Base-by-base conservation (phyloP, 805 yeast genomes). In the Yamadazyma akitaensis region DNA sequence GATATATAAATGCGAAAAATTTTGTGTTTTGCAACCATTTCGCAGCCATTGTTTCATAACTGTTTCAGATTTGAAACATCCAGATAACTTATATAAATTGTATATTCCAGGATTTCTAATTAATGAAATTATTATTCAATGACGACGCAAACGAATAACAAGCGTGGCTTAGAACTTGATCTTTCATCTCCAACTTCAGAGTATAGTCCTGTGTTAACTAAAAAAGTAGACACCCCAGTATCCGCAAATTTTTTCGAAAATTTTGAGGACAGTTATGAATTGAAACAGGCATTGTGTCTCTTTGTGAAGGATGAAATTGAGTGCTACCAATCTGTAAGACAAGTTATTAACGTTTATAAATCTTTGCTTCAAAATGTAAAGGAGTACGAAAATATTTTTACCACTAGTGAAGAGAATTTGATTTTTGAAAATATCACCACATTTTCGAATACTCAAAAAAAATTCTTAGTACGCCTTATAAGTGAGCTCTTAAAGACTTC, bases 341-440 rank as follows among this genome's bases (percentile, higher is more conserved):
- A 63, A 9, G 54, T 68, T 14, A 58, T 61, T 18, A 40, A 60
- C 5, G 61, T 73, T 0, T 70, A 65, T 42, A 55, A 69, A 9
- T 60, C 65, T 5, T 53, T 64, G 10, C 51, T 71, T 21, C 56
- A 56, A 35, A 62, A 59, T 38, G 60, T 64, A 5, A 51, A 48
- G 25, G 58, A 58, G 24, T 62, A 60, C 37, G 59, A 56, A 18
- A 53, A 64, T 39, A 62, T 66, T 12, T 53, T 75, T 10, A 53
- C 66, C 21, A 42, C 54, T 5, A 58, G 59, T 19, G 77, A 75
- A 28, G 69, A 68, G 44, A 38, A 65, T 5, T 44, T 67, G 7
- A 51, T 77, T 1, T 76, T 77, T 59, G 76, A 78, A 1, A 74
- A 75, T 50, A 53, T 74, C 33, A 70, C 62, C 13, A 64, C 73